Conservation (phyloP, 169 alveolate species). For the Toxoplasma gondii region DNA sequence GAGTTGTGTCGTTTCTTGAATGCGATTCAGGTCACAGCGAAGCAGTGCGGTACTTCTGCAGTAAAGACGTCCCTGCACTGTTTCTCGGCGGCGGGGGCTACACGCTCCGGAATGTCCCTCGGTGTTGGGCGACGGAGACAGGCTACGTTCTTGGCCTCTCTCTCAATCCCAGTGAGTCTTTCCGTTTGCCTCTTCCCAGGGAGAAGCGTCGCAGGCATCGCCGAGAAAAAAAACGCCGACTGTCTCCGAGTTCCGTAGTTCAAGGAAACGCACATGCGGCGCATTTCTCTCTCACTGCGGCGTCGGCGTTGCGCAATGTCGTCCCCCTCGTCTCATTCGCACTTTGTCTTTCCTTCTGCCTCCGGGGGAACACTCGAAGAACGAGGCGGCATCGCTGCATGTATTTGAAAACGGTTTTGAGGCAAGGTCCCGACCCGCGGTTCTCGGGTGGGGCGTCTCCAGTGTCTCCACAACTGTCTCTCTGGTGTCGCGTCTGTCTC, state of each 20-base stretch:
- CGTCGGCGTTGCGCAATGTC: too few species aligned
- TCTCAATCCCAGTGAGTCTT: conserved; percentile 39
- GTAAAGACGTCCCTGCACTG: conserved; percentile 88
- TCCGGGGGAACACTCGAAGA: too few species aligned
- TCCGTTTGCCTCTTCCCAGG: neutral
- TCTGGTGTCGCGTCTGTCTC: too few species aligned
- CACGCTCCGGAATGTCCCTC: conserved; percentile 97
- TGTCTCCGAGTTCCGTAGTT: neutral
- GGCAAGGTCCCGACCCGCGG: too few species aligned
- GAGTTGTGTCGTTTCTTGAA: neutral
- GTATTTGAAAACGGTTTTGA: too few species aligned
- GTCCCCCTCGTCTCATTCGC: too few species aligned
- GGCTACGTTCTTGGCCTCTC: conserved; percentile 34
- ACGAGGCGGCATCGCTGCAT: too few species aligned
- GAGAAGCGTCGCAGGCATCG: neutral
- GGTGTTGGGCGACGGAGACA: conserved; percentile 99
- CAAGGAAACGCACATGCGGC: neutral
- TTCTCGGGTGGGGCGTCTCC: too few species aligned
- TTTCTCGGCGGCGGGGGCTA: conserved; percentile 96
- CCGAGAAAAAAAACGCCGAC: neutral
- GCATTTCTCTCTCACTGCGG: too few species aligned
- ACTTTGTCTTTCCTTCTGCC: too few species aligned
- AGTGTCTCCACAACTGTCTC: too few species aligned
- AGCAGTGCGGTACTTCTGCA: conserved; percentile 93
- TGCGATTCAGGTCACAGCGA: conserved; percentile 92